phyloP scores from a whole-genome alignment of 2,329 filamentous ascomycete species.

The Beauveria brongniartii region DNA sequence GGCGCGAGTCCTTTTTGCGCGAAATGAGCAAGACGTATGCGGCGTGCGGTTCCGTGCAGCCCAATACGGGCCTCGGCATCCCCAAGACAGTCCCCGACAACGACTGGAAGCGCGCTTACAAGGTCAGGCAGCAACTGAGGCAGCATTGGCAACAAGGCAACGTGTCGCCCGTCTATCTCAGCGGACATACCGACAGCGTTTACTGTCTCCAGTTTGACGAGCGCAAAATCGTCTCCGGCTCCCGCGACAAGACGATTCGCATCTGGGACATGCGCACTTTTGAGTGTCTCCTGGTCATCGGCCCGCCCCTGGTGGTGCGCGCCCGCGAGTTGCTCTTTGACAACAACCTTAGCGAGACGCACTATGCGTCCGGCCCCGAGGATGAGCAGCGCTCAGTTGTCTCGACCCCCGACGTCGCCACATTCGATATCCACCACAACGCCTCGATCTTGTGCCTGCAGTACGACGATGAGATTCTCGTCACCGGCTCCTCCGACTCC shows the following conservation, averaged over 20 bases:
- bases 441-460: slow-evolving; percentile 93
- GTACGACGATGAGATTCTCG: slow-evolving; percentile 86
- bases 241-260: slow-evolving; percentile 88
- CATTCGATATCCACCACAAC: slow-evolving; percentile 64
- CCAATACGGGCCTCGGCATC: slow-evolving; percentile 50
- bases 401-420: slow-evolving; percentile 46
- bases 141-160: slow-evolving; percentile 71
- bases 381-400: slow-evolving; percentile 31
- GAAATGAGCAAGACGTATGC: slow-evolving; percentile 55
- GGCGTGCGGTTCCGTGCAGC: slow-evolving; percentile 42
- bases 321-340: slow-evolving; percentile 43
- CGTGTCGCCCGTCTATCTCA: slow-evolving; percentile 77
- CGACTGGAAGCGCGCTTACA: slow-evolving; percentile 82
- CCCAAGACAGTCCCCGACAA: slow-evolving; percentile 50
- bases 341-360: slow-evolving; percentile 40
- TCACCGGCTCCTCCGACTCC: slow-evolving; percentile 88
- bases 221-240: slow-evolving; percentile 95
- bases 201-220: slow-evolving; percentile 98
- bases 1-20: slow-evolving; percentile 55
- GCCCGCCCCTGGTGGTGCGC: slow-evolving; percentile 59
- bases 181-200: slow-evolving; percentile 90
- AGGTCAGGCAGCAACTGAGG: slow-evolving; percentile 67
- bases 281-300: slow-evolving; percentile 78
- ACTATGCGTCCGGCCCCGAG: slow-evolving; percentile 48
- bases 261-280: slow-evolving; percentile 93